These are phyloP conservation scores for Linderniella brevidens DNA, from an alignment of 257 asterid genomes.

Conservation along the genomic window DNA sequence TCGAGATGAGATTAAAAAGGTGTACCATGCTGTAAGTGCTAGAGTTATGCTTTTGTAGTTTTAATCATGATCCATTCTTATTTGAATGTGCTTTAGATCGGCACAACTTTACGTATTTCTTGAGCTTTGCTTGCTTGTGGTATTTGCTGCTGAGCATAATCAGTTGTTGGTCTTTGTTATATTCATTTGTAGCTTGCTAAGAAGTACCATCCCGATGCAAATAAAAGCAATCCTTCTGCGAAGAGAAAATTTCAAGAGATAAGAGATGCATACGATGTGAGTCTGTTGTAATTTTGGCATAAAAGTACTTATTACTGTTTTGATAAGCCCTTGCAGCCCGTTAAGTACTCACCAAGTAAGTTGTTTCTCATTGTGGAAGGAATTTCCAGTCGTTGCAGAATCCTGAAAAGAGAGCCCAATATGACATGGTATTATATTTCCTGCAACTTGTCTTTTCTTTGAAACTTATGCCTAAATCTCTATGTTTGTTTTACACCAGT, in stretches of 20 bases:
- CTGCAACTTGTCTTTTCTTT: slow-evolving; percentile 3
- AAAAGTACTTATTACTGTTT: slow-evolving; percentile 11
- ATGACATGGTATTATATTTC: slow-evolving; percentile 48
- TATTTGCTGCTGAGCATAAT: slow-evolving; percentile 7
- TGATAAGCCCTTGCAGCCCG: slow-evolving; percentile 9
- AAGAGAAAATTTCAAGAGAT: slow-evolving; percentile 89
- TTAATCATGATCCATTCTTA: not conserved
- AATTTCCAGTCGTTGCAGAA: slow-evolving; percentile 66
- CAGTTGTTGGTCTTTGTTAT: slow-evolving; percentile 5
- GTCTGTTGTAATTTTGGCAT: slow-evolving; percentile 5
- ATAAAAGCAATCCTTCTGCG: slow-evolving; percentile 67
- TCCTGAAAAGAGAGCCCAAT: slow-evolving; percentile 61
- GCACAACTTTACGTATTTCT: slow-evolving; percentile 8
- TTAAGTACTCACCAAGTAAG: too few relatives aligned
- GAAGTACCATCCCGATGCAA: slow-evolving; percentile 92
- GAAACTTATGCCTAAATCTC: slow-evolving; percentile 1
- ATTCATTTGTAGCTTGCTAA: slow-evolving; percentile 60
- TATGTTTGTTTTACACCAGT: not conserved
- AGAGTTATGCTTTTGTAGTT: slow-evolving; percentile 7
- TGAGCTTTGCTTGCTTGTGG: slow-evolving; percentile 2
- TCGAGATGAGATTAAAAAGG: slow-evolving; percentile 72
- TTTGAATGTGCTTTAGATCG: not conserved
- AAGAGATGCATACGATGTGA: slow-evolving; percentile 94
- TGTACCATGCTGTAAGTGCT: slow-evolving; percentile 61
- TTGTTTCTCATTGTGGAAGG: slow-evolving; percentile 28